Evolutionary conservation across 1,284 basidiomycete genomes (phyloP).

Genomic region (Trametes pubescens): DNA sequence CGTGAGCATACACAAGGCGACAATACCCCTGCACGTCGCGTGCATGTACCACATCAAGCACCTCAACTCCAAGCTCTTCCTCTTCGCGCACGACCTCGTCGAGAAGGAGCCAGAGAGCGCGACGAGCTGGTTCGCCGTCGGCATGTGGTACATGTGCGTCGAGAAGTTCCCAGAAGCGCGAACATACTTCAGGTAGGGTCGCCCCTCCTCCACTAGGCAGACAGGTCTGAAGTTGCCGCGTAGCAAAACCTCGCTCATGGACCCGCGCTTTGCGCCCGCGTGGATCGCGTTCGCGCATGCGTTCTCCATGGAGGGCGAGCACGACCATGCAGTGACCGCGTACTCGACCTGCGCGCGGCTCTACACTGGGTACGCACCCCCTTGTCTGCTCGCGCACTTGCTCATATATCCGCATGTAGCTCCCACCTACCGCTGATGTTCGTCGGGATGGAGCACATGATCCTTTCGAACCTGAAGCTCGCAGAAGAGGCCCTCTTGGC

Average conservation of each 20-base stretch:
- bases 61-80: slow-evolving; percentile 91
- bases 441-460: slow-evolving; percentile 98
- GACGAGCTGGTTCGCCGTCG: slow-evolving; percentile 98
- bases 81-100: slow-evolving; percentile 95
- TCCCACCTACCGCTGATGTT: slow-evolving; percentile 95
- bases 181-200: slow-evolving; percentile 86
- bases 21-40: slow-evolving; percentile 93
- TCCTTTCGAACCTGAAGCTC: slow-evolving; percentile 82
- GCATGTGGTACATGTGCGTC: slow-evolving; percentile 93
- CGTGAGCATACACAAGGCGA: slow-evolving; percentile 83
- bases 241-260: slow-evolving; percentile 96
- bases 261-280: slow-evolving; percentile 93
- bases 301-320: slow-evolving; percentile 96
- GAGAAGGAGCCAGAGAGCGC: slow-evolving; percentile 92
- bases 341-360: slow-evolving; percentile 96
- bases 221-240: background rate
- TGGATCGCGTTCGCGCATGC: slow-evolving; percentile 99
- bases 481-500: slow-evolving; percentile 91
- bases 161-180: slow-evolving; percentile 89
- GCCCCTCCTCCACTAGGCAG: too few relatives aligned
- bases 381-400: background rate
- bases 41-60: slow-evolving; percentile 97
- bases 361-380: slow-evolving; percentile 83
- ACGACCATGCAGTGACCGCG: slow-evolving; percentile 97
- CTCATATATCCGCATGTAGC: slow-evolving; percentile 48